Evolutionary conservation across 148 eudicot species (phyloP).

Genomic region (Silene latifolia): DNA sequence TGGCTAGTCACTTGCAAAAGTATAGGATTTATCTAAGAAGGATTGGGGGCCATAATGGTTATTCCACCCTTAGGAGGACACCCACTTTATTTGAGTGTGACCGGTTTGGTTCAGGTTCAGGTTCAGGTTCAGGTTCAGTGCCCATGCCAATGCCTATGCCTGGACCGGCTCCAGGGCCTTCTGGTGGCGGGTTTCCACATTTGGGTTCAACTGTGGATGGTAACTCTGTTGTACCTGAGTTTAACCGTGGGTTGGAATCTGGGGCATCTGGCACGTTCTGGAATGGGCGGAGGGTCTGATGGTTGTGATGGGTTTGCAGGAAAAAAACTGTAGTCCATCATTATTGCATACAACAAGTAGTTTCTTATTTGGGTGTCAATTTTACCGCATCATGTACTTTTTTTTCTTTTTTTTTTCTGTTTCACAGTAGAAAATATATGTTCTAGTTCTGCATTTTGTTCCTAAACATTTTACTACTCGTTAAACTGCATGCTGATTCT

Average conservation of each 20-base stretch:
- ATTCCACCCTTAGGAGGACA: background rate
- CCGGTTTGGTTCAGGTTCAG: constrained; percentile 6
- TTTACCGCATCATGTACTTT: constrained; percentile 12
- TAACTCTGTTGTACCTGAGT: constrained; percentile 20
- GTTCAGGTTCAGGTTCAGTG: background rate
- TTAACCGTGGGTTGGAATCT: constrained; percentile 30
- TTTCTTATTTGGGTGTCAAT: constrained; percentile 10
- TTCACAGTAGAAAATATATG: background rate
- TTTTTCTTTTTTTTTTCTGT: background rate
- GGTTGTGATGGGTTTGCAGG: constrained; percentile 6
- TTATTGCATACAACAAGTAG: background rate
- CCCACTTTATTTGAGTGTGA: constrained; percentile 22
- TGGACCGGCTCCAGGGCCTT: constrained; percentile 19
- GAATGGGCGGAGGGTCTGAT: constrained; percentile 33
- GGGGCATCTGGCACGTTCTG: constrained; percentile 23
- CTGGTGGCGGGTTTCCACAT: constrained; percentile 25
- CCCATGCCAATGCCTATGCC: background rate
- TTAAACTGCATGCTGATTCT: background rate
- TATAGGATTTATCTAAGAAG: constrained; percentile 46
- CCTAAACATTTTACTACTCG: too few species aligned
- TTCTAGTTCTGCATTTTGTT: background rate
- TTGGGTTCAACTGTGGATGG: constrained; percentile 19
- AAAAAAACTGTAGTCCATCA: background rate
- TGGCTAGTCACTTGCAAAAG: constrained; percentile 52
- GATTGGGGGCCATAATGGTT: constrained; percentile 22